phyloP scores from a whole-genome alignment of 306 rosid genomes.

The Cicer bijugum region DNA sequence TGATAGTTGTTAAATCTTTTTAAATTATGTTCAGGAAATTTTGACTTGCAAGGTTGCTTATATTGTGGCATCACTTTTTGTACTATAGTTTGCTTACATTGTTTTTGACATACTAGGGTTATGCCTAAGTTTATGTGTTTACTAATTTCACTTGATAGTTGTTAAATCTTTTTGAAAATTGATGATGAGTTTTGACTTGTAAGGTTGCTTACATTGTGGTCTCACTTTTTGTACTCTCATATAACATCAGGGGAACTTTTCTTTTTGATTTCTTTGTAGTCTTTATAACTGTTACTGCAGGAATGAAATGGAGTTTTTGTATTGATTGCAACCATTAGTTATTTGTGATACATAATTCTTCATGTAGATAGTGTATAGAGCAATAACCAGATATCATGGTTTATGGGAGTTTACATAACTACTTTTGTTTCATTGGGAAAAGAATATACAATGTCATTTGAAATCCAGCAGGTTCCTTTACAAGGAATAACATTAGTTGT shows the following conservation, averaged over 20 bases:
- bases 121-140: not conserved
- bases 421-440: too few species aligned
- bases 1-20: constrained; percentile 2
- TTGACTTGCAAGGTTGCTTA: constrained; percentile 22
- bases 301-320: not conserved
- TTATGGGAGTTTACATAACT: too few species aligned
- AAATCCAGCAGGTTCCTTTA: too few species aligned
- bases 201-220: not conserved
- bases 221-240: constrained; percentile 15
- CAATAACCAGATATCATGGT: too few species aligned
- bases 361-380: too few species aligned
- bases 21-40: constrained; percentile 26
- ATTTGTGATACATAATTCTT: too few species aligned
- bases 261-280: not conserved
- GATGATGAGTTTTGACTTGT: constrained; percentile 34
- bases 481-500: too few species aligned
- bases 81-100: constrained; percentile 1
- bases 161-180: constrained; percentile 13
- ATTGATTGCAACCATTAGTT: constrained; percentile 5
- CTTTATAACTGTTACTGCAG: constrained; percentile 15
- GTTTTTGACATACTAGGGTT: not conserved
- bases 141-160: constrained; percentile 4
- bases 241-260: not conserved
- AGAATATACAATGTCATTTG: too few species aligned
- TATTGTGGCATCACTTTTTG: constrained; percentile 25